Conservation (phyloP, 179 eudicot species). For the Camellia oleifera region DNA sequence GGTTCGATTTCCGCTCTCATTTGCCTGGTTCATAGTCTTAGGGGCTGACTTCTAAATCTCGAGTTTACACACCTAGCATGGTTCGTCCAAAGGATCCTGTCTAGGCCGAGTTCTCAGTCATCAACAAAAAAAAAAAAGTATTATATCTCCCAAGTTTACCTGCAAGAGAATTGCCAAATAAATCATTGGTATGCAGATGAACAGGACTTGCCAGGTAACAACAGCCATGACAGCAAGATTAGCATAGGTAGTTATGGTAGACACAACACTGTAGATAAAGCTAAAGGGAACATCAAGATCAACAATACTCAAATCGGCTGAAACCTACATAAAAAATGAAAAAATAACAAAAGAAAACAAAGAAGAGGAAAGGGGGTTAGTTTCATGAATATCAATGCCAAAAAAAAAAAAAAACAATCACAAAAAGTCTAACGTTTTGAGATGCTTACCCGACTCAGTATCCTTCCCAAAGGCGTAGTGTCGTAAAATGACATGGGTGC, state of each 20-base stretch:
- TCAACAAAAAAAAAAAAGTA: no score
- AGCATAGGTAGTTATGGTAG: constrained; percentile 40
- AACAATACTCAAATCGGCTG: constrained; percentile 66
- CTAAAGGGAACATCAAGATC: constrained; percentile 71
- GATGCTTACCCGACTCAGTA: constrained; percentile 45
- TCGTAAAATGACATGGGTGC: constrained; percentile 64
- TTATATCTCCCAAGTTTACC: constrained; percentile 29
- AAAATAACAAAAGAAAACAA: neutral
- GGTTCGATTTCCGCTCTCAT: no score
- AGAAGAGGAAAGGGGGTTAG: neutral
- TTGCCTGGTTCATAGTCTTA: no score
- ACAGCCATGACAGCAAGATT: constrained; percentile 54
- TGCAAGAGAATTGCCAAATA: constrained; percentile 57
- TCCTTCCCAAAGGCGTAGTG: constrained; percentile 57
- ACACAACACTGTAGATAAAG: constrained; percentile 40
- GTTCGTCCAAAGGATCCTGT: no score
- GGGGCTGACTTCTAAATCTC: no score
- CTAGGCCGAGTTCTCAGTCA: no score
- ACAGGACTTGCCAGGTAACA: constrained; percentile 73
- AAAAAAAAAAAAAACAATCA: neutral
- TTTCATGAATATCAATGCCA: neutral
- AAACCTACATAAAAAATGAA: constrained; percentile 40
- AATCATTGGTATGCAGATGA: constrained; percentile 60
- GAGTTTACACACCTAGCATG: no score
- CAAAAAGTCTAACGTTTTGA: neutral